Evolutionary conservation across 495 filamentous ascomycete species (phyloP), one percentile per base, ranked within the genome.

Genomic region (Polyplosphaeria fusca): DNA sequence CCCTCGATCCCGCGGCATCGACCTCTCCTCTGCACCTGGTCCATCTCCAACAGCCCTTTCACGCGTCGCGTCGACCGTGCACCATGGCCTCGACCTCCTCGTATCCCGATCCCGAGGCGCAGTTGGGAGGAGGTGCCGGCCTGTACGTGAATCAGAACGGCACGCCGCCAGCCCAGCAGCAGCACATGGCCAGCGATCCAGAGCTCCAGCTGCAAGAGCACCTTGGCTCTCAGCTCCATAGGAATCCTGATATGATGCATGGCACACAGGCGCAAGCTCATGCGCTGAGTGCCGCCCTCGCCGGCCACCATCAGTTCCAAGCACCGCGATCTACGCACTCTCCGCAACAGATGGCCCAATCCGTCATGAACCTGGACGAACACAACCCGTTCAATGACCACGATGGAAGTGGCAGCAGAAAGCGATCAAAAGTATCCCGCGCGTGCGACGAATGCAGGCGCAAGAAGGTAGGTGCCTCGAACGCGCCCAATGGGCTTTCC

Each of bases 371-470:
- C 28, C 46, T 67, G 24, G 54, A 61, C 22, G 60, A 60, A 1
- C 44, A 65, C 20, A 27, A 51, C 20, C 11, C 23, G 3, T 62
- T 59, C 35, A 35, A 40, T 41, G 51, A 62, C 27, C 58, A 56
- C 19, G 65, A 65, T 20, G 50, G 47, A 5, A 54, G 56, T 28
- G n/a, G n/a, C n/a, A 63, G 55, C 30, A 37, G 87, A 51, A 95
- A 95, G 68, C 77, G 91, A 55, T 88, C 87, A 0, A 97, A 97
- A 71, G 91, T 95, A 0, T 96, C 92, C 2, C 78, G 91, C 23
- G 92, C 92, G 1, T 97, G 92, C 60, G 92, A 97, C 71, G 92
- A 97, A 66, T 97, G 92, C 67, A 81, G 92, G 45, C 81, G 92
- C 47, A 97, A 96, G 70, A 97, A 97, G 79, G 84, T 86, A 74